Base-by-base conservation (phyloP, 371 early-diverging fungal species). In the Blakeslea trispora region DNA sequence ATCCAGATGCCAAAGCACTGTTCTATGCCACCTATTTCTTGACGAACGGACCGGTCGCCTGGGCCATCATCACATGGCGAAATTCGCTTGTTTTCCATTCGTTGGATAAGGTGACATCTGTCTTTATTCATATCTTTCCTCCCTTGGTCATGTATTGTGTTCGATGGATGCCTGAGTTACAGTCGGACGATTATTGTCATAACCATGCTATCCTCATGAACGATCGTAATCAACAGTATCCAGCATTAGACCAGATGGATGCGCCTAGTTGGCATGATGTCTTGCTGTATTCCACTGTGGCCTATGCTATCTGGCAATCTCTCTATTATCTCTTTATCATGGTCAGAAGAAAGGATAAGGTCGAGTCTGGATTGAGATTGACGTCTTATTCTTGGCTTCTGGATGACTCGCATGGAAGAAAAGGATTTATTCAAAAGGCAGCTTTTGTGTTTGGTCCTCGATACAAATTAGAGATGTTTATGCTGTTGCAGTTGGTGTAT, bases 61-160 rank as follows among this genome's bases (percentile, higher is more conserved):
- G 83, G 73, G 90, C 90, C 0, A 89, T 87, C 57, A 73, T 86
- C 61, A 81, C 88, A 46, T 90, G 90, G 90, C 68, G 87, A 42
- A 88, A 87, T 59, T 75, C 79, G 31, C 54, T 82, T 4, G 85
- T 87, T n/a, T 83, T 85, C 51, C 81, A 83, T 71, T 86, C 86
- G 18, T 50, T 90, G 52, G 90, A 90, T 66, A 89, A 89, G 67
- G 82, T 89, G 34, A 90, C 89, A 7, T 84, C 84, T 6, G 81
- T 88, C 6, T 82, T 81, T 57, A 85, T 90, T 56, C 90, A 90
- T 59, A 81, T 89, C 44, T 77, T 78, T 50, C 90, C 90, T 5
- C 76, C 86, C 6, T 70, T 90, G 21, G 77, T 84, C 13, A 74
- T 80, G 18, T 87, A 82, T 49, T 71, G 74, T 11, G 61, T 88